Evolutionary conservation across 768 basidiomycete genomes (phyloP).

Genomic region (Macrolepiota fuliginosa): DNA sequence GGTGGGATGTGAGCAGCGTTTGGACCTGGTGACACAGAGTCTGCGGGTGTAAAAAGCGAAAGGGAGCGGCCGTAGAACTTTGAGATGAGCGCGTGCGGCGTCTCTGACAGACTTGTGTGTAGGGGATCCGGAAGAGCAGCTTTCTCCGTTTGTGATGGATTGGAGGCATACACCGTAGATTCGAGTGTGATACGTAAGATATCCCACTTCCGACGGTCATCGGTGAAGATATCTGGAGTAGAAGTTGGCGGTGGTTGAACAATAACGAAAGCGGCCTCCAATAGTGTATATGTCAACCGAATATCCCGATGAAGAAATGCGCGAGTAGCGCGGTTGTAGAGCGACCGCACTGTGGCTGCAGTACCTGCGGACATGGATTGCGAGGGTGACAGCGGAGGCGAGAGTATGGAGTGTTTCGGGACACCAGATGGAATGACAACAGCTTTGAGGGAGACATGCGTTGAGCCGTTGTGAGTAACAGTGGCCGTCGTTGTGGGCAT

Average conservation of each 20-base stretch:
- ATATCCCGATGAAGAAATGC: conserved; percentile 79
- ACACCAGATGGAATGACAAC: conserved; percentile 8
- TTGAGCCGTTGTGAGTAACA: conserved; percentile 11
- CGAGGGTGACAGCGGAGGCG: neutral
- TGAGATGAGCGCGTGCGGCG: conserved; percentile 56
- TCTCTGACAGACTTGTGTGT: conserved; percentile 49
- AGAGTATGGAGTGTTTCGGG: neutral
- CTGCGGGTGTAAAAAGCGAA: conserved; percentile 59
- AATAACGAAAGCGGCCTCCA: conserved; percentile 67
- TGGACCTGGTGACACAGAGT: conserved; percentile 32
- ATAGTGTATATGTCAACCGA: conserved; percentile 58
- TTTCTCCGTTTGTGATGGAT: conserved; percentile 31
- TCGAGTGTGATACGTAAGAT: conserved; percentile 83
- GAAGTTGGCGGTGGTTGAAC: conserved; percentile 38
- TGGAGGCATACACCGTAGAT: conserved; percentile 65
- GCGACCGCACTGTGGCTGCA: conserved; percentile 56
- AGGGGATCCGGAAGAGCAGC: conserved; percentile 50
- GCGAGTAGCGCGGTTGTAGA: conserved; percentile 75
- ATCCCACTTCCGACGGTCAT: conserved; percentile 80
- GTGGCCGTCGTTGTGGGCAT: conserved; percentile 19
- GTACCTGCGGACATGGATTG: conserved; percentile 16
- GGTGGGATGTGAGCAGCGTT: conserved; percentile 62
- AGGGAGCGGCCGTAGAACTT: conserved; percentile 64
- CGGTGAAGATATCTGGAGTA: conserved; percentile 39
- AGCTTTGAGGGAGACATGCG: conserved; percentile 7